Base-by-base conservation (phyloP, 768 basidiomycete species). In the Aureoboletus auriporus region DNA sequence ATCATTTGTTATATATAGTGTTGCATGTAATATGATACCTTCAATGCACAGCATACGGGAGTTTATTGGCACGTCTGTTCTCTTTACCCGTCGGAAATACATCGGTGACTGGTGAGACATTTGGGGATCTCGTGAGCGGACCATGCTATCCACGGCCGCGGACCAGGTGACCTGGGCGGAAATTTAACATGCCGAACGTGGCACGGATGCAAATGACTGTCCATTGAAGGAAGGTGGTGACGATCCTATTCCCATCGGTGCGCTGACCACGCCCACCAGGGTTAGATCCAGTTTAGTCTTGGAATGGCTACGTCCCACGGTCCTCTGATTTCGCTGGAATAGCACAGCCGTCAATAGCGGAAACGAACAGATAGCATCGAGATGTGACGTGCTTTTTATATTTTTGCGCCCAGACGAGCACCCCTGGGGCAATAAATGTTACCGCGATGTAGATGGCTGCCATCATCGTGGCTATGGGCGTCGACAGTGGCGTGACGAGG, bases 241-340 rank as follows among this genome's bases (percentile, higher is more conserved):
- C 56, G 55, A 61, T 66, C 62, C 48, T 44, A 44, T 57, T 59
- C 56, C 54, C 64, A 55, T 62, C 57, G 47, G 53, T 57, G 49
- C 44, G 48, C 45, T 48, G 48, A 42, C 59, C 66, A 65, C 61
- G 61, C 57, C 43, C 35, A 42, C n/a, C 48, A 49, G 34, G 42
- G 50, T 49, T 53, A 63, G 51, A 50, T 56, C 60, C 66, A 79
- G 61, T 80, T 79, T 39, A 84, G 70, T 67, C 79, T 81, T 31
- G 90, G 90, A 55, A 84, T 77, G 27, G 90, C 90, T 26, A 88
- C 86, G 64, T 93, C 91, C 91, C 91, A 93, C 53, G 89, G 86
- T 8, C 91, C 91, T 51, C 87, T 79, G 64, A 93, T 85, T 69
- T 91, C 89, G 66, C 90, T 93, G 61, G n/a, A 46, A 57, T 48